Conservation (phyloP, 2,329 filamentous ascomycete genomes). For the Arthrobotrys entomopaga region DNA sequence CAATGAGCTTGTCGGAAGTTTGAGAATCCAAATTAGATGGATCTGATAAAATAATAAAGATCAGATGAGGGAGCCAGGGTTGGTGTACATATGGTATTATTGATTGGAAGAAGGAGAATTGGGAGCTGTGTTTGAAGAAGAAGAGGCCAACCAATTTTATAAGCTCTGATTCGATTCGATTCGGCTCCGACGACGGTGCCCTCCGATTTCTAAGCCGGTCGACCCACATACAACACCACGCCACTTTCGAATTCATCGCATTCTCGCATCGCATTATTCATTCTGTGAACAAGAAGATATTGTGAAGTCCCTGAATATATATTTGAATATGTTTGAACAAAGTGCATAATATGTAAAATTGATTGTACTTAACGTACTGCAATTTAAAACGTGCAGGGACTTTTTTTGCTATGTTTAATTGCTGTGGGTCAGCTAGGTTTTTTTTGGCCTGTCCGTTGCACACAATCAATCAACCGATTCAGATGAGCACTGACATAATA, state of each 20-base stretch:
- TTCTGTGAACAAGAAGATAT: too few relatives aligned
- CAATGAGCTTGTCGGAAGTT: too few relatives aligned
- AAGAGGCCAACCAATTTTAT: slow-evolving; percentile 26
- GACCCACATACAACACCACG: slow-evolving; percentile 12
- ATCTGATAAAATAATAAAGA: slow-evolving; percentile 21
- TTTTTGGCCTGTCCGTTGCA: slow-evolving; percentile 3
- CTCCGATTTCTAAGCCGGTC: slow-evolving; percentile 34
- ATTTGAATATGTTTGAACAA: too few relatives aligned
- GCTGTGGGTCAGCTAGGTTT: slow-evolving; percentile 42
- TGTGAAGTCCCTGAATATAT: too few relatives aligned
- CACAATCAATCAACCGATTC: slow-evolving; percentile 9
- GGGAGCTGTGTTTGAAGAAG: not conserved
- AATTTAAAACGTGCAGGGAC: too few relatives aligned
- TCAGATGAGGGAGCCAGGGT: not conserved
- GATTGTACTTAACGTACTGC: too few relatives aligned
- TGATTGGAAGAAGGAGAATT: not conserved
- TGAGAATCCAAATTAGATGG: slow-evolving; percentile 18
- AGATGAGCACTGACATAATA: too few relatives aligned
- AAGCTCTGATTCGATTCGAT: slow-evolving; percentile 16
- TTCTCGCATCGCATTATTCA: too few relatives aligned
- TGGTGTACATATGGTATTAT: too few relatives aligned
- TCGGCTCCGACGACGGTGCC: slow-evolving; percentile 8
- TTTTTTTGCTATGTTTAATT: slow-evolving; percentile 17
- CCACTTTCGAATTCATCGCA: too few relatives aligned
- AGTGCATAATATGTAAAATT: too few relatives aligned